phyloP scores from a whole-genome alignment of 306 rosid genomes.

The Fragaria vesca region DNA sequence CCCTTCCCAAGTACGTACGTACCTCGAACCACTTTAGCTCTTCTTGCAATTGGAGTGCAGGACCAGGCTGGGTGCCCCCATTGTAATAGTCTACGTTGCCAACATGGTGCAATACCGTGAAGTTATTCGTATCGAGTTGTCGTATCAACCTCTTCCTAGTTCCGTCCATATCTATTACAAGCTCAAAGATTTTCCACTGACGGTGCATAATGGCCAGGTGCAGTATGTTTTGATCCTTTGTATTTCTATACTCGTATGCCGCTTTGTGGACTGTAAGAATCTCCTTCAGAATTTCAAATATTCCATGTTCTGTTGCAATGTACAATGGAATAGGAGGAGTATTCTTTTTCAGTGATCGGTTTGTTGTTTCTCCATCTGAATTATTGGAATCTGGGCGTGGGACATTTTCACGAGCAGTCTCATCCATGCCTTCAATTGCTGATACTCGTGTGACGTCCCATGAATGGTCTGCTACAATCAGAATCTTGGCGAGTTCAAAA shows the following conservation, averaged over 20 bases:
- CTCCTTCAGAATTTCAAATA: conserved; percentile 12
- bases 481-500: conserved; percentile 5
- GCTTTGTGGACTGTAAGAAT: conserved; percentile 6
- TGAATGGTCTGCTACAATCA: neutral
- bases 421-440: too few species aligned
- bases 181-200: neutral
- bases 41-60: conserved; percentile 38
- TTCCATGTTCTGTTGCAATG: conserved; percentile 22
- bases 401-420: too few species aligned
- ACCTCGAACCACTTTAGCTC: conserved; percentile 38
- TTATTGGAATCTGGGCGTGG: too few species aligned
- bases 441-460: neutral
- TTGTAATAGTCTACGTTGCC: neutral
- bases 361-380: too few species aligned
- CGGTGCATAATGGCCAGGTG: conserved; percentile 22
- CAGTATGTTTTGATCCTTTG: conserved; percentile 18
- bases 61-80: conserved; percentile 10
- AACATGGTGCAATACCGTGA: conserved; percentile 34
- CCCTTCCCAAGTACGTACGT: neutral
- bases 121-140: too few species aligned
- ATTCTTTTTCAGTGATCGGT: too few species aligned
- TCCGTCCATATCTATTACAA: neutral
- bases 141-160: too few species aligned
- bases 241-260: conserved; percentile 2
- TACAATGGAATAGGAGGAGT: conserved; percentile 8